phyloP scores from a whole-genome alignment of 1,284 basidiomycete genomes.

The Boletus semigastroideus region DNA sequence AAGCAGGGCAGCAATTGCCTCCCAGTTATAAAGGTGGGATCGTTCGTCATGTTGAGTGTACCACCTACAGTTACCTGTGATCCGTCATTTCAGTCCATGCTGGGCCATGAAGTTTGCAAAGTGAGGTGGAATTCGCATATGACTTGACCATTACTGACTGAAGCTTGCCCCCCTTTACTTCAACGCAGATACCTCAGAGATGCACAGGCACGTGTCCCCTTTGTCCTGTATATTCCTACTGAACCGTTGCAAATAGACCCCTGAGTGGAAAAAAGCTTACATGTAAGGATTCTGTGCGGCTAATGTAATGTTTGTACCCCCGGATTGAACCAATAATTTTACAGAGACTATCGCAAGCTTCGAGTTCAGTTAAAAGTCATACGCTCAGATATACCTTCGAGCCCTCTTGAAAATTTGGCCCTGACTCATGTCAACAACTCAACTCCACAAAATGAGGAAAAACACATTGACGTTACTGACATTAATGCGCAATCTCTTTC shows the following conservation, averaged over 20 bases:
- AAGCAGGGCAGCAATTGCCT: not conserved
- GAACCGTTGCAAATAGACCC: constrained; percentile 47
- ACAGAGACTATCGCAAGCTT: constrained; percentile 70
- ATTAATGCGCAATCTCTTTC: too few species aligned
- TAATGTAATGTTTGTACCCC: not conserved
- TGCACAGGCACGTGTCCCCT: constrained; percentile 52
- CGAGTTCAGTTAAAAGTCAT: constrained; percentile 69
- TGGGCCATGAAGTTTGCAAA: constrained; percentile 54
- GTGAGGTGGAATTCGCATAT: constrained; percentile 31
- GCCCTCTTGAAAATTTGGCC: constrained; percentile 2
- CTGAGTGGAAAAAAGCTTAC: constrained; percentile 83
- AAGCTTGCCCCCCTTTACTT: not conserved
- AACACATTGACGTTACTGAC: not conserved
- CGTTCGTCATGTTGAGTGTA: not conserved
- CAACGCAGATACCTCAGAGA: constrained; percentile 60
- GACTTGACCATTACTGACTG: constrained; percentile 4
- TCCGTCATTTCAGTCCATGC: not conserved
- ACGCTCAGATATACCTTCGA: constrained; percentile 23
- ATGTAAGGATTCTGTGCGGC: constrained; percentile 49
- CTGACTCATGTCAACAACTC: not conserved
- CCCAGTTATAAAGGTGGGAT: constrained; percentile 2
- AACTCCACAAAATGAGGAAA: not conserved
- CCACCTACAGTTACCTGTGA: not conserved
- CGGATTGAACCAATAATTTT: not conserved
- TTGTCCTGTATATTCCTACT: not conserved